Conservation (phyloP, 1,284 basidiomycete species). For the Cystobasidiaceae sp. region DNA sequence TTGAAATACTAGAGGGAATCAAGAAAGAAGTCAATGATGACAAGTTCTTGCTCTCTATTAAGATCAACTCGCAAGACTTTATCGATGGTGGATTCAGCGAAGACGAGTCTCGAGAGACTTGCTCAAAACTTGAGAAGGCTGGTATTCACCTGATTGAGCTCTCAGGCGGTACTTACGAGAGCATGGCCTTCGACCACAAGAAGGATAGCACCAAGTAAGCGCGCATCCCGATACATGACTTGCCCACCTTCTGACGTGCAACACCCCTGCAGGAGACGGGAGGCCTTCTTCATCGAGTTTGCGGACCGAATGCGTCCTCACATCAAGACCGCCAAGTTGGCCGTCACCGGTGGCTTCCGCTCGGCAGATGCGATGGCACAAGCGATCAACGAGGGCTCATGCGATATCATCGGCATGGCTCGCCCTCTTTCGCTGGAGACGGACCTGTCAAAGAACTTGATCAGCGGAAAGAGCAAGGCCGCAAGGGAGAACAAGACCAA, state of each 20-base stretch:
- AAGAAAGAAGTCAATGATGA: slow-evolving; percentile 44
- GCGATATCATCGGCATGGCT: slow-evolving; percentile 50
- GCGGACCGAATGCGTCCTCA: slow-evolving; percentile 49
- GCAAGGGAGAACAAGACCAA: slow-evolving; percentile 9
- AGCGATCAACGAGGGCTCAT: slow-evolving; percentile 36
- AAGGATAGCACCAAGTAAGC: slow-evolving; percentile 45
- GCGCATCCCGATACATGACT: background rate
- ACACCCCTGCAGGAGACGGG: slow-evolving; percentile 40
- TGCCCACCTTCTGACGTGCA: background rate
- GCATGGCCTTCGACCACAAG: slow-evolving; percentile 43
- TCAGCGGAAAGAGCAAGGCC: slow-evolving; percentile 35
- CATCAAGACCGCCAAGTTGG: slow-evolving; percentile 48
- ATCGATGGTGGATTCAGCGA: slow-evolving; percentile 46
- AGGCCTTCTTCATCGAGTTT: slow-evolving; percentile 51
- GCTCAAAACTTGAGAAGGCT: slow-evolving; percentile 50
- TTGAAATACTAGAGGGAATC: slow-evolving; percentile 47
- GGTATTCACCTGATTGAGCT: slow-evolving; percentile 55
- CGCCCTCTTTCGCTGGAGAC: slow-evolving; percentile 53
- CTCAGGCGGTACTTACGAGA: slow-evolving; percentile 52
- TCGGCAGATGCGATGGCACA: slow-evolving; percentile 50
- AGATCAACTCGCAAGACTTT: slow-evolving; percentile 51
- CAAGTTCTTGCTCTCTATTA: slow-evolving; percentile 52
- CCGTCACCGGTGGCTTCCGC: slow-evolving; percentile 54
- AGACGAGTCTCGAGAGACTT: slow-evolving; percentile 52
- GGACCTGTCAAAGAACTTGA: slow-evolving; percentile 48